These are phyloP conservation scores for Lizonia empirigonia DNA, from an alignment of 2,329 filamentous ascomycete genomes.

Conservation along the genomic window DNA sequence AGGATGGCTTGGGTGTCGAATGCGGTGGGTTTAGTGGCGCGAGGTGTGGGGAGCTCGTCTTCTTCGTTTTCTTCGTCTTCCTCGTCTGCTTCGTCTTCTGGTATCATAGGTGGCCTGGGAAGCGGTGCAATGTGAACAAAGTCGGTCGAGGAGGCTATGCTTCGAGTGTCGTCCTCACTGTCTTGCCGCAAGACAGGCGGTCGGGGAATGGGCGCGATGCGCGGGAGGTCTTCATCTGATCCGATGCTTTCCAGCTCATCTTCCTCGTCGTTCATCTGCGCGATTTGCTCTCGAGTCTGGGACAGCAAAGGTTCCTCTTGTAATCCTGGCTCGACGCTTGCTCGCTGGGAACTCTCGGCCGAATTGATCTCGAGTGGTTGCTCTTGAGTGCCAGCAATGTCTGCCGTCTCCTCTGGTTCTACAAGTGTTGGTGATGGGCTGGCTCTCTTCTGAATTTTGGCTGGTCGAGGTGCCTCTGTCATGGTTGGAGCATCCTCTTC, in stretches of 20 bases:
- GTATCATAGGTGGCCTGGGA: slow-evolving; percentile 2
- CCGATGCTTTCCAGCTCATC: background rate
- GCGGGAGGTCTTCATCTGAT: background rate
- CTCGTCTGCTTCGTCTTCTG: slow-evolving; percentile 11
- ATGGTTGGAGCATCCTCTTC: slow-evolving; percentile 6
- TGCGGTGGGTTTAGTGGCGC: slow-evolving; percentile 22
- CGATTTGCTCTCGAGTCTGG: too few species aligned
- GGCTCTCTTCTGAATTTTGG: slow-evolving; percentile 26
- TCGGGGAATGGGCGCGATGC: background rate
- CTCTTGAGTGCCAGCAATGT: slow-evolving; percentile 15
- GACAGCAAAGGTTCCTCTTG: slow-evolving; percentile 1
- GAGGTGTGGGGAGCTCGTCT: slow-evolving; percentile 34
- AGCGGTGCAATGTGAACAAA: slow-evolving; percentile 4
- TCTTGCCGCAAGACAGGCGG: background rate
- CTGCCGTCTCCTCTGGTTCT: background rate
- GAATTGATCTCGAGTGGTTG: slow-evolving; percentile 35
- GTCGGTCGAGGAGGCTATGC: slow-evolving; percentile 24
- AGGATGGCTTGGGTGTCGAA: slow-evolving; percentile 47
- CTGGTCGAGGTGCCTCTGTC: slow-evolving; percentile 6
- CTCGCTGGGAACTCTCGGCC: slow-evolving; percentile 4
- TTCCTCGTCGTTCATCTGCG: slow-evolving; percentile 12
- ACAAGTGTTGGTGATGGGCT: slow-evolving; percentile 12
- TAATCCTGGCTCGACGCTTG: background rate
- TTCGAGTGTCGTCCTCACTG: slow-evolving; percentile 8
- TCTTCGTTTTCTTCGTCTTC: slow-evolving; percentile 14